Conservation (phyloP, 352 stramenopile species). For the Saprolegnia diclina region DNA sequence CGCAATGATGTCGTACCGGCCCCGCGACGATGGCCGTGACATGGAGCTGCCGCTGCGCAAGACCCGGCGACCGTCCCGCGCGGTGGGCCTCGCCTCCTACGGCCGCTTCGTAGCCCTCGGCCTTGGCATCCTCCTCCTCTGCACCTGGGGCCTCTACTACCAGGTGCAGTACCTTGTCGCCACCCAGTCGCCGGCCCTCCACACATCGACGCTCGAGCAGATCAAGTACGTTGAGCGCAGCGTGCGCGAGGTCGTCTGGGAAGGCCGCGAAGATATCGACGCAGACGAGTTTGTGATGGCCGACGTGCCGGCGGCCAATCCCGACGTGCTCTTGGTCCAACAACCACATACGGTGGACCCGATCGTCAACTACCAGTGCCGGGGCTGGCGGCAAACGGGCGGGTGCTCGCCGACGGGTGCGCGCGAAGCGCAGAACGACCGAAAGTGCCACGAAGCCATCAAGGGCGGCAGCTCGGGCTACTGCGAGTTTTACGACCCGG, state of each 20-base stretch:
- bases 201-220: neutral
- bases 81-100: neutral
- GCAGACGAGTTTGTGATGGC: too few relatives aligned
- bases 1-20: neutral
- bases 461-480: slow-evolving; percentile 39
- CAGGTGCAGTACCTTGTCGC: neutral
- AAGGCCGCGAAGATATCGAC: neutral
- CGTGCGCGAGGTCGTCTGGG: neutral
- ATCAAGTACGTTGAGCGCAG: neutral
- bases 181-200: neutral
- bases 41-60: neutral
- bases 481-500: slow-evolving; percentile 42
- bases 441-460: slow-evolving; percentile 32
- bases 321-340: neutral
- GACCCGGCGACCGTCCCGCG: neutral
- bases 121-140: neutral
- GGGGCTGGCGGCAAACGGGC: slow-evolving; percentile 44
- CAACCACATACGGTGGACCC: neutral
- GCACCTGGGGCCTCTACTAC: neutral
- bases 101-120: neutral
- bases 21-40: neutral
- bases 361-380: slow-evolving; percentile 30
- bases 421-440: slow-evolving; percentile 34
- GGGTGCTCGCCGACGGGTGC: slow-evolving; percentile 36
- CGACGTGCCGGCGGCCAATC: neutral